A percentile compares a stretch with the other conserved stretches of the same genome.
Evolutionary conservation across 495 filamentous ascomycete genomes (phyloP).

Genomic region (Aspergillus avenaceus): DNA sequence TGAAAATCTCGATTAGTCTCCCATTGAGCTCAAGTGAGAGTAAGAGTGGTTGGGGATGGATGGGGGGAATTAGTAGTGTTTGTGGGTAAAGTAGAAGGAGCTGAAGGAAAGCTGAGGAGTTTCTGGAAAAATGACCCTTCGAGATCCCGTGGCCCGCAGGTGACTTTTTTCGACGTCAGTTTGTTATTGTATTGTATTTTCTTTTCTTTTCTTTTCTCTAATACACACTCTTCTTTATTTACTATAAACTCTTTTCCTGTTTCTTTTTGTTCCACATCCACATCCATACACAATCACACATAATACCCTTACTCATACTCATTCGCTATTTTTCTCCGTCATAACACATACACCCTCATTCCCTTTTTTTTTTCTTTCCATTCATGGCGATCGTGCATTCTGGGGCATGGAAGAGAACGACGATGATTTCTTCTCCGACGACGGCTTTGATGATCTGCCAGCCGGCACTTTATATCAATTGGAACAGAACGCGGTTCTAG

Average conservation of each 20-base stretch:
- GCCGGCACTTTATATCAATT: slow-evolving; percentile 47
- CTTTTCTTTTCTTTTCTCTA: neutral
- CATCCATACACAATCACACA: neutral
- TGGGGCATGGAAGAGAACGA: slow-evolving; percentile 55
- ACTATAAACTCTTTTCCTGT: too few relatives aligned
- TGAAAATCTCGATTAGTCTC: neutral
- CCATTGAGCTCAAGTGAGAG: neutral
- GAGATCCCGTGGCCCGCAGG: slow-evolving; percentile 9
- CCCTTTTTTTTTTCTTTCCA: slow-evolving; percentile 10
- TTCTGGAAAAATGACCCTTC: too few relatives aligned
- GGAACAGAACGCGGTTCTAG: slow-evolving; percentile 51
- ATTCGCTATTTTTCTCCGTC: neutral
- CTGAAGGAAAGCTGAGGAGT: too few relatives aligned
- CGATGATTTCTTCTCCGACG: slow-evolving; percentile 64
- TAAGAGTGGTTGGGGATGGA: neutral
- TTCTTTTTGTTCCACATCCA: neutral
- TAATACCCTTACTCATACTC: neutral
- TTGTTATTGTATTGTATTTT: neutral
- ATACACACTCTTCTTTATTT: neutral
- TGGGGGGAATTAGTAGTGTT: neutral
- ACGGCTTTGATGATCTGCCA: slow-evolving; percentile 56
- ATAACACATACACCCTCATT: slow-evolving; percentile 5
- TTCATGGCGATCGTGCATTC: slow-evolving; percentile 39
- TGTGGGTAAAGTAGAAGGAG: slow-evolving; percentile 4
- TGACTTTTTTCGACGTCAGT: slow-evolving; percentile 15